phyloP scores from a whole-genome alignment of 2,329 filamentous ascomycete genomes.

The Trichoderma endophyticum region DNA sequence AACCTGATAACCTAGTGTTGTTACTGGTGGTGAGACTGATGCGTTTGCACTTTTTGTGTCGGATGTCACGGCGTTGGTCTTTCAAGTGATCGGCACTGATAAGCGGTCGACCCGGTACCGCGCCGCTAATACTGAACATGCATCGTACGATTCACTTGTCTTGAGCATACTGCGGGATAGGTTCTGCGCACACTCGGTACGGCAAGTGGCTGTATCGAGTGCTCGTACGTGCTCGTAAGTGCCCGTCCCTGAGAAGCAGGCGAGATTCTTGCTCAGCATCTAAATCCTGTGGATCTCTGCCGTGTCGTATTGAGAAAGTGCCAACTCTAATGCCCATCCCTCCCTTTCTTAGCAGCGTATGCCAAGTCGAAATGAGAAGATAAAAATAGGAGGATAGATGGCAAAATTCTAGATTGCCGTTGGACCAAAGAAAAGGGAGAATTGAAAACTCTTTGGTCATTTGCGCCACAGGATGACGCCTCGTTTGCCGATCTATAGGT shows the following conservation, averaged over 20 bases:
- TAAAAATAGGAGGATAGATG: background rate
- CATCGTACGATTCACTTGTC: slow-evolving; percentile 9
- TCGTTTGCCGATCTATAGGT: slow-evolving; percentile 1
- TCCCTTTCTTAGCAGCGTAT: background rate
- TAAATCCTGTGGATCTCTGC: background rate
- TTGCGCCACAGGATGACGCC: slow-evolving; percentile 10
- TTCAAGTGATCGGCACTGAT: slow-evolving; percentile 2
- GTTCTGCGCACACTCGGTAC: background rate
- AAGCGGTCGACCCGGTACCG: slow-evolving; percentile 5
- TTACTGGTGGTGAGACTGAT: background rate
- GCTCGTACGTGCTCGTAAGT: background rate
- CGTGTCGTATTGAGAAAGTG: background rate
- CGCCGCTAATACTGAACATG: background rate
- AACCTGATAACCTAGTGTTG: background rate
- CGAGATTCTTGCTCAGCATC: background rate
- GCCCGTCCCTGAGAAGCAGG: background rate
- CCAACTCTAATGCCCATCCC: background rate
- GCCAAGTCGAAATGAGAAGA: background rate
- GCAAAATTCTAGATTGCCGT: background rate
- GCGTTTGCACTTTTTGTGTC: background rate
- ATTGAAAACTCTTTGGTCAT: background rate
- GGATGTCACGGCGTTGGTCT: slow-evolving; percentile 10
- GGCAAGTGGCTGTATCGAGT: background rate
- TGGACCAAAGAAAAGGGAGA: background rate
- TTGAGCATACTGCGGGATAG: background rate